Evolutionary conservation across 1,139 yeast genomes (phyloP), one percentile per base, ranked within the genome.

Genomic region (Yamadazyma atmosphaerica): DNA sequence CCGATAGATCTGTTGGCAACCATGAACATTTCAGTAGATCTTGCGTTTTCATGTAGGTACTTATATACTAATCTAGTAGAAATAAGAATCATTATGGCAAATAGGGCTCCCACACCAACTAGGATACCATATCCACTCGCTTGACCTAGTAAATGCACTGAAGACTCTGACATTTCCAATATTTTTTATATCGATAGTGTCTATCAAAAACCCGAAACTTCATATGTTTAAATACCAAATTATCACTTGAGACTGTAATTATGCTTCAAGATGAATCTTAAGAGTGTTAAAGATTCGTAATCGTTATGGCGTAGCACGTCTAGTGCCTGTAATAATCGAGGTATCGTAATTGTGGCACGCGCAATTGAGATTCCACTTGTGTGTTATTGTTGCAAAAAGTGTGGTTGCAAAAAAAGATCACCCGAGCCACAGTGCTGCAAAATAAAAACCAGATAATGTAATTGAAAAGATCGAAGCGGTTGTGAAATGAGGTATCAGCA

Each of bases 1-100:
- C 62, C 61, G 7, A 61, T 60, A 4, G 49, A 42, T 43, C 67
- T 45, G 33, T 58, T 56, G 9, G 66, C 65, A 30, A 60, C 65
- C 45, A 58, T 51, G 35, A 61, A 61, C 33, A 56, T 57, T 45
- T 61, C 67, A 1, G 66, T 61, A 10, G 58, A 58, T 17, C 58
- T 49, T 12, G 60, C 45, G 43, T 61, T 49, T 46, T 61, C 65
- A 36, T 57, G 50, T 12, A 61, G 47, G 37, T 61, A 61, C 40
- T 46, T 55, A 22, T 46, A 40, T 39, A 60, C 43, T 13, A 59
- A 45, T 34, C 52, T 51, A 13, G 65, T 60, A 10, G 60, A 53
- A n/a, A 56, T 38, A 16, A 61, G 51, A 54, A 61, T 61, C 21
- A 63, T 62, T 8, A 55, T 44, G 5, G 67, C 66, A 41, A 61